Evolutionary conservation across 2,329 filamentous ascomycete species (phyloP), one percentile per base, ranked within the genome.

Genomic region (Rhytidhysteron rufulum): DNA sequence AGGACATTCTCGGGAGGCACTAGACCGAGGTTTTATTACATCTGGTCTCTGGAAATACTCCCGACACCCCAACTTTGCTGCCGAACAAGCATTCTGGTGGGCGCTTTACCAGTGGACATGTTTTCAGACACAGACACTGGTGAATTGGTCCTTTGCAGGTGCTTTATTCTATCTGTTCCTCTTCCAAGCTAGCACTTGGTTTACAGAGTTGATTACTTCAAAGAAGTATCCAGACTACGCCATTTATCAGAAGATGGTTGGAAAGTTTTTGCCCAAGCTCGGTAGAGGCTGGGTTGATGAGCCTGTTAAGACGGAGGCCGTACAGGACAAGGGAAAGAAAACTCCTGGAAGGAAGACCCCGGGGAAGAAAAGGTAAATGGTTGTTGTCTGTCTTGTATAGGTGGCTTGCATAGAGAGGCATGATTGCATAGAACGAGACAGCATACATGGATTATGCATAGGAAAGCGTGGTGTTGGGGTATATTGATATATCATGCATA

Each of bases 11-110:
- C 80, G 83, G 50, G 80, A 80, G 44, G 88, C 95, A 39, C 78
- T 98, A 19, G 88, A 96, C 49, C 85, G 91, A 27, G 93, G 93
- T 31, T 98, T 98, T 68, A 76, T 86, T 49, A 85, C 87, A 7
- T 80, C 76, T 4, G 93, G 93, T 0, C 73, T 98, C 6, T 98
- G 87, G 84, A 84, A 82, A 1, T 89, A 83, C 71, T 91, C 85
- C 53, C 79, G 93, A 33, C 94, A 98, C 64, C 93, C 93, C 34
- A 98, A 98, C 66, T 98, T 97, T 59, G 81, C 86, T 4, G 88
- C 87, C 4, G 93, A 98, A 68, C 93, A 97, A 68, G 74, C 82
- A 21, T 82, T 97, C 54, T 98, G 93, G 93, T 75, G 95, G 39
- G 71, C 82, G 7, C 67, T 97, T 38, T 97, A 97, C 65, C 79